Percentiles rank a stretch among this genome's conserved stretches.
These are phyloP conservation scores for Amaranthus tricolor DNA, from an alignment of 179 eudicot genomes.

Conservation along the genomic window DNA sequence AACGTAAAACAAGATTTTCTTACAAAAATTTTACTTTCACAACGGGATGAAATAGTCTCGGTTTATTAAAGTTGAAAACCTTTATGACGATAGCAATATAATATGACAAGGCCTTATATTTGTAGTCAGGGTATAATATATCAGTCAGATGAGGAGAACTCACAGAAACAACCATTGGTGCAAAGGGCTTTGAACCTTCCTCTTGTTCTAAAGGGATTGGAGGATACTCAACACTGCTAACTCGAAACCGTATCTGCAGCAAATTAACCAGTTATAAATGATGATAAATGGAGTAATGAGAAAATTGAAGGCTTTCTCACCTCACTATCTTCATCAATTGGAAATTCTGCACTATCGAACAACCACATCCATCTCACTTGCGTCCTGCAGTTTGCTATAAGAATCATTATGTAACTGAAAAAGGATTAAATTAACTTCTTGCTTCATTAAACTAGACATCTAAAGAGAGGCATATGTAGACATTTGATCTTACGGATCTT, in stretches of 20 bases:
- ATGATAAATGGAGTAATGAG: slow-evolving; percentile 1
- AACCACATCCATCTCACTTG: slow-evolving; percentile 56
- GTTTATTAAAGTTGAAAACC: too few relatives aligned
- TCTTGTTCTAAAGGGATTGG: slow-evolving; percentile 65
- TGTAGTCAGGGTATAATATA: not conserved
- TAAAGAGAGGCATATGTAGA: not conserved
- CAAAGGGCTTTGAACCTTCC: slow-evolving; percentile 63
- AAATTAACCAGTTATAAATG: slow-evolving; percentile 12
- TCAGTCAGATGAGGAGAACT: slow-evolving; percentile 30
- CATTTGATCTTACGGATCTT: slow-evolving; percentile 39
- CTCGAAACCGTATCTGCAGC: slow-evolving; percentile 75
- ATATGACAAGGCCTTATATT: not conserved
- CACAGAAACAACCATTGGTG: slow-evolving; percentile 83
- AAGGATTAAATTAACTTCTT: not conserved
- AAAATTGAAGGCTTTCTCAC: slow-evolving; percentile 28
- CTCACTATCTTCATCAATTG: slow-evolving; percentile 50
- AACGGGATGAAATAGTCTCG: not conserved
- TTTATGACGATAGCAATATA: not conserved
- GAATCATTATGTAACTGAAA: not conserved
- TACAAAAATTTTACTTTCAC: not conserved
- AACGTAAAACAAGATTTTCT: too few relatives aligned
- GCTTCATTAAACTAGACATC: slow-evolving; percentile 6
- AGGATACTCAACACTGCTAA: slow-evolving; percentile 57
- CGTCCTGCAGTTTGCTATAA: slow-evolving; percentile 32
- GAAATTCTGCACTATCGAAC: slow-evolving; percentile 27